A percentile compares a stretch with the other conserved stretches of the same genome.
Conservation (phyloP, 345 rosid genomes). For the Eucalyptus coolabah region DNA sequence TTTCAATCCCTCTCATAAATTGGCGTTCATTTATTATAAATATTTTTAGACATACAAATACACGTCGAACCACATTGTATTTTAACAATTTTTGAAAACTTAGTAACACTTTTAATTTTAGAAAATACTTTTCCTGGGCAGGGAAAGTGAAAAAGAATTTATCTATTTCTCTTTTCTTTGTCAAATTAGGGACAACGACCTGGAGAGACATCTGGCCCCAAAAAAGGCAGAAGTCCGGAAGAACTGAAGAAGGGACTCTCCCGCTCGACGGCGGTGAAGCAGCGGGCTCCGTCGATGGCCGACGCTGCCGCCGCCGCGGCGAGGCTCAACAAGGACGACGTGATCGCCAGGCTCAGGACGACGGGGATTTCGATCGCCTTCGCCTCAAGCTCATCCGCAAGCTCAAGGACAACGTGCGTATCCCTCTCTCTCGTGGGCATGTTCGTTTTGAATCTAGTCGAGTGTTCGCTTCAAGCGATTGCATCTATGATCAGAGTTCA, state of each 20-base stretch:
- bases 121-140: not conserved
- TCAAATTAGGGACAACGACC: not conserved
- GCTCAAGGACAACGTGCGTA: constrained; percentile 59
- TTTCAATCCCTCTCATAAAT: not conserved
- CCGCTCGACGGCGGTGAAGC: not conserved
- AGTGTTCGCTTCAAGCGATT: not conserved
- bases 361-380: constrained; percentile 38
- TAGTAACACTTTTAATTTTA: not conserved
- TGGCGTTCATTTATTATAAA: not conserved
- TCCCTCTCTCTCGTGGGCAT: not conserved
- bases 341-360: constrained; percentile 72
- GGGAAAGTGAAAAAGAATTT: not conserved
- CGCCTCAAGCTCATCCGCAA: constrained; percentile 82
- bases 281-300: not conserved
- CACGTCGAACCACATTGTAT: not conserved
- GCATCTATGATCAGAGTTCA: not conserved
- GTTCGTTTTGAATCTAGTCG: not conserved
- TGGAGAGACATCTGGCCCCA: not conserved
- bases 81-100: not conserved
- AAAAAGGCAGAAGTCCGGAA: not conserved
- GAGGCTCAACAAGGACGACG: constrained; percentile 44
- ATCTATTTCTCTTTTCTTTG: not conserved
- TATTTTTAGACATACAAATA: not conserved
- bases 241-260: not conserved
- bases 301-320: not conserved